Base-by-base conservation (phyloP, 768 basidiomycete species). In the Trametes cubensis region DNA sequence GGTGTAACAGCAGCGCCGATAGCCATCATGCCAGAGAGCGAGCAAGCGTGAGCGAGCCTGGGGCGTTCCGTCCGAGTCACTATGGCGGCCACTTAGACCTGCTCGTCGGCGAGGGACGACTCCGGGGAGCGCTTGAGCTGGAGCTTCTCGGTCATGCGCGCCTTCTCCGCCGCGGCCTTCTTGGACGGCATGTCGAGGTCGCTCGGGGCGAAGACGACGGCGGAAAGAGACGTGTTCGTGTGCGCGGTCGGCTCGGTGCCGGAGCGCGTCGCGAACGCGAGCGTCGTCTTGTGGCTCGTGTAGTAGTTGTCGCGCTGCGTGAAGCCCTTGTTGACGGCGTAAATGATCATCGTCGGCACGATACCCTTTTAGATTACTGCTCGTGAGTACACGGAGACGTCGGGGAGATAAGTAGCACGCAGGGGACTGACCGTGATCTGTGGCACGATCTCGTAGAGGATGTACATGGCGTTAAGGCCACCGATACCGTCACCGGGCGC, bases 401-500 rank as follows among this genome's bases (percentile, higher is more conserved):
- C 10, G 34, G 34, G 34, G 11, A 4, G 34, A 34, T 4, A 10
- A 34, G 34, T 34, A 28, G 28, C 17, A 20, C 3, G 30, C 8
- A 6, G 25, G 47, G 17, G 6, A 50, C 62, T 44, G 39, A 63
- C 62, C 3, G 53, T 65, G 63, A 65, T 54, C 25, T 65, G 63
- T 13, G 63, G 63, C 56, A 65, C 61, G 28, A 30, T 45, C 38
- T 65, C 63, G 51, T 62, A 60, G 30, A 65, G 42, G 55, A 65
- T 61, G 47, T 65, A 61, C 21, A 65, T 18, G 18, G 59, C 55
- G 55, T 65, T 60, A 13, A 55, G 39, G 18, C 57, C 62, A 18
- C 8, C 21, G 13, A 57, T 23, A 14, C 56, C 52, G 21, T 57
- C 56, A 34, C 26, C 51, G 42, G 62, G 62, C 28, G 51, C 53